Percentiles rank a stretch among this genome's conserved stretches.
phyloP scores from a whole-genome alignment of 108 stramenopile genomes.

The Nitzschia putrida region DNA sequence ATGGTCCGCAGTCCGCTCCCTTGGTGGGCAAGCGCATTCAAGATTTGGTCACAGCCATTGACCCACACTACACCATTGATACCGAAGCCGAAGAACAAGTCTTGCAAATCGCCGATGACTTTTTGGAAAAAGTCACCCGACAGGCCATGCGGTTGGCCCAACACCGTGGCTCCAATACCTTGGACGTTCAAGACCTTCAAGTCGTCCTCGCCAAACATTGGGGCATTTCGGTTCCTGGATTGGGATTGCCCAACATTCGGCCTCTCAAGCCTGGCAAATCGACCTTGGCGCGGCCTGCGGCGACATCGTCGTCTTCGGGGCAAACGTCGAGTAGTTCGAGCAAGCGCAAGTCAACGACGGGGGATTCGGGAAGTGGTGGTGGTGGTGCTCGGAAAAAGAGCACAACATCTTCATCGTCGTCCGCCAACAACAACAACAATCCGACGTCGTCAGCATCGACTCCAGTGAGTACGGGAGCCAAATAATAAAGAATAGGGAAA shows the following conservation, averaged over 20 bases:
- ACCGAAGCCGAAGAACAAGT: slow-evolving; percentile 75
- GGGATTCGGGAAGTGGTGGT: no score
- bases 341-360: slow-evolving; percentile 18
- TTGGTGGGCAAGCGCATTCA: slow-evolving; percentile 65
- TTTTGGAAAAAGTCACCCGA: slow-evolving; percentile 71
- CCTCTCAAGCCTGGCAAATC: slow-evolving; percentile 29
- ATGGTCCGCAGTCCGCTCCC: slow-evolving; percentile 60
- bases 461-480: no score
- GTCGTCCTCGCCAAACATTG: slow-evolving; percentile 78
- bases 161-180: slow-evolving; percentile 67
- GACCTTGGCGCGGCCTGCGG: not conserved
- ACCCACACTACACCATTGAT: slow-evolving; percentile 75
- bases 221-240: slow-evolving; percentile 75
- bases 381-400: not conserved
- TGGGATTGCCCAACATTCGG: slow-evolving; percentile 54
- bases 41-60: slow-evolving; percentile 59
- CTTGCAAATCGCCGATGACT: slow-evolving; percentile 75
- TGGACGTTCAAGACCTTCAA: slow-evolving; percentile 82
- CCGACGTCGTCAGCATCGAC: no score
- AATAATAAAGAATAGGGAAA: no score
- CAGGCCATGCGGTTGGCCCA: slow-evolving; percentile 63
- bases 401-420: not conserved
- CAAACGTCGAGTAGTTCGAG: not conserved
- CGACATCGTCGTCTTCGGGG: not conserved
- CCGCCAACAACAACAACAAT: not conserved